These are phyloP conservation scores for Pichia sp. DNA, from an alignment of 1,139 yeast genomes.

Conservation along the genomic window DNA sequence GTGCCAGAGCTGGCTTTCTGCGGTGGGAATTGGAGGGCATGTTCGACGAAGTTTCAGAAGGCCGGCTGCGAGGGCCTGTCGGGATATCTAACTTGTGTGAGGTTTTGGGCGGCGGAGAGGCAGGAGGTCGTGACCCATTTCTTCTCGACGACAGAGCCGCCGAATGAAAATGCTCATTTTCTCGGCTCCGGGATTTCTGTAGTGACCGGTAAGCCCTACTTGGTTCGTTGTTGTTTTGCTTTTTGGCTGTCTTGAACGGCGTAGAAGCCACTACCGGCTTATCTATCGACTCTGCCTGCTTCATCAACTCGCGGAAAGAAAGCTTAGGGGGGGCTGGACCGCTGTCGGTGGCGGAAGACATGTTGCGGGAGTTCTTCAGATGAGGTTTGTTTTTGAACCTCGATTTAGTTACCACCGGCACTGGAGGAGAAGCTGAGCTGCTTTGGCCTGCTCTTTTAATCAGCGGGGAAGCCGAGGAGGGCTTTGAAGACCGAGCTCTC, in stretches of 20 bases:
- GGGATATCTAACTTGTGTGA: neutral
- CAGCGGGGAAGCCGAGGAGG: neutral
- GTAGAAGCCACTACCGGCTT: constrained; percentile 16
- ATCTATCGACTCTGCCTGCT: constrained; percentile 58
- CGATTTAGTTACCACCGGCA: constrained; percentile 16
- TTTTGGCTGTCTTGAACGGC: constrained; percentile 27
- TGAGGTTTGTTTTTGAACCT: constrained; percentile 15
- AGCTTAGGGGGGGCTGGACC: constrained; percentile 41
- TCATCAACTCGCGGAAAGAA: constrained; percentile 65
- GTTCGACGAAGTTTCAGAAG: neutral
- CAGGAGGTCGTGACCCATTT: neutral
- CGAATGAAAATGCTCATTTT: neutral
- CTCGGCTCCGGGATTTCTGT: constrained; percentile 14
- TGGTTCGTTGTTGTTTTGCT: constrained; percentile 10
- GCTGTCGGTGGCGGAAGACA: neutral
- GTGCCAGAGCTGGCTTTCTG: constrained; percentile 29
- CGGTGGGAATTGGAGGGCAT: neutral
- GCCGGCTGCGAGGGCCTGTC: constrained; percentile 1
- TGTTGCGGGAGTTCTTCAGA: neutral
- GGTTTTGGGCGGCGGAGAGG: neutral
- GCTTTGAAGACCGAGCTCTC: neutral
- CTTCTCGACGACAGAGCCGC: constrained; percentile 2
- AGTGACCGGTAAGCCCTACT: constrained; percentile 18
- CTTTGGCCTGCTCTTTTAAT: neutral
- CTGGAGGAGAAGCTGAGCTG: constrained; percentile 12